Evolutionary conservation across 176 grass and related monocot genomes (phyloP).

Genomic region (Pontederia crassipes): DNA sequence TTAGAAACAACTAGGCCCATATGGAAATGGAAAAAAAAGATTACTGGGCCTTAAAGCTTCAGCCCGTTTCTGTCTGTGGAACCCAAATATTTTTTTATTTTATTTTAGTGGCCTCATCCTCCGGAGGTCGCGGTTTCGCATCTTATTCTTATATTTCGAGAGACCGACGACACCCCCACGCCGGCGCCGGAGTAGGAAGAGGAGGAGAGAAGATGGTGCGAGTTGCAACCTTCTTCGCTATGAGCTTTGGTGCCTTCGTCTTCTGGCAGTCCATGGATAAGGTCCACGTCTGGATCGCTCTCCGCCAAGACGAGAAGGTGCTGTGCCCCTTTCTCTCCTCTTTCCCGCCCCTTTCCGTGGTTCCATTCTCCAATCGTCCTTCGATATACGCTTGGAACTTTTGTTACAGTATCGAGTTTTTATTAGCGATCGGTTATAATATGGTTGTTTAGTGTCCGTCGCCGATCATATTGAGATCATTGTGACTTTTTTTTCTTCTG

Average conservation of each 20-base stretch:
- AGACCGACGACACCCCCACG: slow-evolving; percentile 16
- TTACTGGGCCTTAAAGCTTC: no score
- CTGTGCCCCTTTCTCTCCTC: background rate
- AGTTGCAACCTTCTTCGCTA: slow-evolving; percentile 76
- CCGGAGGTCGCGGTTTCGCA: background rate
- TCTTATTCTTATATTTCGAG: background rate
- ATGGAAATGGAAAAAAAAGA: no score
- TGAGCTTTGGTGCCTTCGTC: slow-evolving; percentile 85
- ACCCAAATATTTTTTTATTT: no score
- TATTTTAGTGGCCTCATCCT: no score
- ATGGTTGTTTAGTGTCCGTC: no score
- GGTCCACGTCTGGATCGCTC: slow-evolving; percentile 84
- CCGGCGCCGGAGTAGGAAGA: background rate
- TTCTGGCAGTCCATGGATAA: slow-evolving; percentile 97
- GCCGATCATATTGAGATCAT: no score
- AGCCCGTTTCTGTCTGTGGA: no score
- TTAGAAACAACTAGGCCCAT: no score
- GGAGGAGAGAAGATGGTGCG: slow-evolving; percentile 50
- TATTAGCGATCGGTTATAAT: no score
- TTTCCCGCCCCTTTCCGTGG: background rate
- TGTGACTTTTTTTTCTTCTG: no score
- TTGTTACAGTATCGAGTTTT: no score
- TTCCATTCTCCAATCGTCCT: background rate
- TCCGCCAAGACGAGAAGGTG: slow-evolving; percentile 95
- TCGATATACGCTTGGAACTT: no score